phyloP scores from a whole-genome alignment of 129 eudicot species.

The Scalesia atractyloides region DNA sequence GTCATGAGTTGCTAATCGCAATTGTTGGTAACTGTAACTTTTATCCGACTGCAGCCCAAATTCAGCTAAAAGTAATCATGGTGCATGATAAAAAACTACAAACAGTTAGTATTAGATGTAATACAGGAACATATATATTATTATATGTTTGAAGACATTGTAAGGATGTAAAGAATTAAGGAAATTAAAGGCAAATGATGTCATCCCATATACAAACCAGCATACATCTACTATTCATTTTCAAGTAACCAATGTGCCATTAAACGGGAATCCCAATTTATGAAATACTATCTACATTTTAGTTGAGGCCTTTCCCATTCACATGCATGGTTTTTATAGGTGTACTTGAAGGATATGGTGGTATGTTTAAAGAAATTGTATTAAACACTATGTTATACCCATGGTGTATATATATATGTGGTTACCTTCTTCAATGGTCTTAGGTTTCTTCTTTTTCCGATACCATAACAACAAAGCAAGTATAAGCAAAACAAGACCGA shows the following conservation, averaged over 20 bases:
- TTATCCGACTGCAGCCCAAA: conserved; percentile 40
- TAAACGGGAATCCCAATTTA: too few relatives aligned
- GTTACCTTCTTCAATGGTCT: conserved; percentile 38
- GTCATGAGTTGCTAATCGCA: conserved; percentile 34
- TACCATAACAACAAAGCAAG: conserved; percentile 26
- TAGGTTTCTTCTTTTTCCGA: conserved; percentile 29
- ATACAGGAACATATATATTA: conserved; percentile 2
- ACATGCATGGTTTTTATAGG: too few relatives aligned
- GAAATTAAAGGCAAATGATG: too few relatives aligned
- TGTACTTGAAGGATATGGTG: not conserved
- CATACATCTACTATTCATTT: too few relatives aligned
- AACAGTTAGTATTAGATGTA: not conserved
- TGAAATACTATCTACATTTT: too few relatives aligned
- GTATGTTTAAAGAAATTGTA: not conserved
- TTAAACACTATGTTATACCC: not conserved
- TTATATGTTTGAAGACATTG: not conserved
- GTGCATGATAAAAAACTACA: conserved; percentile 2
- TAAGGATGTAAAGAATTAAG: too few relatives aligned
- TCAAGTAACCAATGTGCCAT: too few relatives aligned
- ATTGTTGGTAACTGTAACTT: conserved; percentile 27
- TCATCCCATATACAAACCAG: too few relatives aligned
- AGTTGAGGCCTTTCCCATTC: too few relatives aligned
- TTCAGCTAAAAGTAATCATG: conserved; percentile 39
- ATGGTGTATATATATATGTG: not conserved
- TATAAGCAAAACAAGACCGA: conserved; percentile 36